Base-by-base conservation (phyloP, 129 eudicot species). In the Lactuca saligna region DNA sequence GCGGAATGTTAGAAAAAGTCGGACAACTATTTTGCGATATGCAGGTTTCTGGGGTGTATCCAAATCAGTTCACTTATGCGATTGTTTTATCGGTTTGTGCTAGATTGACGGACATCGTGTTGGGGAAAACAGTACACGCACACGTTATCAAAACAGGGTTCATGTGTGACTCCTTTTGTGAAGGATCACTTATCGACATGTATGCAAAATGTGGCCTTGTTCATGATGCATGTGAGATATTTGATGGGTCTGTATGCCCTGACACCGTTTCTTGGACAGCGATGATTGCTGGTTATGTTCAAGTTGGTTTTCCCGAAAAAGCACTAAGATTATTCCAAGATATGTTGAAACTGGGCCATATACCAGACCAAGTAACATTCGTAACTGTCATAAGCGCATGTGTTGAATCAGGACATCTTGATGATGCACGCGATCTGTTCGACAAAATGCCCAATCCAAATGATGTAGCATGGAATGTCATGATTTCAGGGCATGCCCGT, bases 241-340 rank as follows among this genome's bases (percentile, higher is more conserved):
- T 89, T 73, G 88, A 89, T 75, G 73, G 44, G 54, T 64, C 80
- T 13, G 69, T 58, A 6, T 71, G 57, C 54, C 82, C 86, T 7
- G 89, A 82, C 74, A 84, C 81, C 31, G 91, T 89, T 84, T 84
- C 95, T 63, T 89, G 96, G 89, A 93, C 98, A 9, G 85, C 95
- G 1, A 84, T 93, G 91, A 89, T 88, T 67, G 60, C 83, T 3
- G 96, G 90, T 61, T 84, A 84, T 78, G 82, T 80, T 83, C 83
- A 82, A 70, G 82, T 15, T 57, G 92, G 97, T 74, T 66, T 73
- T 17, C 63, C 64, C 57, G 83, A 80, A n/a, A 80, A 89, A 65
- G 95, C 92, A 9, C 57, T 87, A 57, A 66, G 74, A 11, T 58
- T 89, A 5, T 81, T 89, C 69, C 85, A 83, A 49, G 77, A 85